These are phyloP conservation scores for Medicago ruthenica DNA, from an alignment of 306 rosid species.

Conservation along the genomic window DNA sequence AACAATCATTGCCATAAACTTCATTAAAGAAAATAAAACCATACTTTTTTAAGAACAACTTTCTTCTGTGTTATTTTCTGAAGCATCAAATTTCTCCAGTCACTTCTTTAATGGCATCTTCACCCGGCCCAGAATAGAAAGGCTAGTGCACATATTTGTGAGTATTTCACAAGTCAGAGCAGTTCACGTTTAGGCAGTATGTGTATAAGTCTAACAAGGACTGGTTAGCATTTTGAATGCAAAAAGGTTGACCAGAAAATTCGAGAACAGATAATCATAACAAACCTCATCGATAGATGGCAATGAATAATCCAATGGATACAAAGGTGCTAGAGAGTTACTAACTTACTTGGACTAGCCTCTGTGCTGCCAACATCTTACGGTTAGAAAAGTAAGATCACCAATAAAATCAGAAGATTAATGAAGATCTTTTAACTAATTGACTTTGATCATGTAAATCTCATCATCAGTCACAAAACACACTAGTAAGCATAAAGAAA, in stretches of 20 bases:
- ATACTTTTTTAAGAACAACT: background rate
- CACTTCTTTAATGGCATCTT: background rate
- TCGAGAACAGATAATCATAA: conserved; percentile 3
- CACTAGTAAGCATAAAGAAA: conserved; percentile 14
- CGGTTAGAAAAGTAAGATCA: conserved; percentile 46
- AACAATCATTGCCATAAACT: background rate
- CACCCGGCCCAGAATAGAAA: background rate
- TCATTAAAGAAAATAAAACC: conserved; percentile 13
- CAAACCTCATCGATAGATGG: conserved; percentile 68
- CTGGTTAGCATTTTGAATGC: conserved; percentile 32
- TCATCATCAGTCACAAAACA: conserved; percentile 27
- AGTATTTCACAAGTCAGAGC: background rate
- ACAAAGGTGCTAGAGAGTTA: conserved; percentile 80
- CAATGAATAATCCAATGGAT: conserved; percentile 68
- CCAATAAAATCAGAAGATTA: conserved; percentile 23
- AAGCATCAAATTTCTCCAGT: background rate
- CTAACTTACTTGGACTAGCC: conserved; percentile 70
- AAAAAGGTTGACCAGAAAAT: conserved; percentile 21
- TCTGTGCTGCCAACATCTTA: conserved; percentile 63
- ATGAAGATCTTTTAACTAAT: conserved; percentile 21
- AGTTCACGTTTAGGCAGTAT: conserved; percentile 14
- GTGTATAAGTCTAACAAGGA: conserved; percentile 19
- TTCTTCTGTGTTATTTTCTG: background rate
- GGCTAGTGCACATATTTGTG: background rate
- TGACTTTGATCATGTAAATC: conserved; percentile 1